Base-by-base conservation (phyloP, 805 yeast genomes). In the Metschnikowia continentalis region DNA sequence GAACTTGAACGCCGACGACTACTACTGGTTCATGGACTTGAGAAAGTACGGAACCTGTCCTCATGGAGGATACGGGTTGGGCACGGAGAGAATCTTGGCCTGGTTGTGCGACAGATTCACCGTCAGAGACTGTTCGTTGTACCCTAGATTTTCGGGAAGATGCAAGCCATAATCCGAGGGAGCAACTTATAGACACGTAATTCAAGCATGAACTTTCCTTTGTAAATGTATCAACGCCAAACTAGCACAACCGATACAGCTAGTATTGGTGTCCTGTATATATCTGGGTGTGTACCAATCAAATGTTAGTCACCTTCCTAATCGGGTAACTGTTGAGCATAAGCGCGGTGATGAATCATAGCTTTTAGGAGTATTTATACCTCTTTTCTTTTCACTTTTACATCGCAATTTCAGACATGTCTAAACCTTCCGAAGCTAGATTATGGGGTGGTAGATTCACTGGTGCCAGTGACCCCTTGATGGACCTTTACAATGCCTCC, bases 371-470 rank as follows among this genome's bases (percentile, higher is more conserved):
- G 17, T 5, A 26, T 26, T 35, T 41, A 35, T 15, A 35, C 42
- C 35, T 19, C 15, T 39, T 15, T 39, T 19, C 42, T 39, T 19
- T 14, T n/a, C 14, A 5, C 13, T 15, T 39, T 39, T 23, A 36
- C 22, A n/a, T 26, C 23, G 36, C 38, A 22, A 30, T 20, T 22
- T 10, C 37, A 37, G 20, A 35, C 23, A 55, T 55, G 59, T 54
- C 59, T 11, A 57, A 78, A 60, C 83, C 84, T 58, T 71, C 84
- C 30, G 90, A 86, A 71, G 77, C 75, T 61, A 91, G 84, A 69
- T 76, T 92, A 58, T 92, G 99, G 99, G 99, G 99, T 62, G 99
- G 98, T 62, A 82, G 99, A 71, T 92, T 92, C 74, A 92, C 97
- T 54, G 98, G 96, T 3, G 92, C 92, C 55, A 84, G 96, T 30